Evolutionary conservation across 768 basidiomycete species (phyloP).

Genomic region (Agaricus subrufescens): DNA sequence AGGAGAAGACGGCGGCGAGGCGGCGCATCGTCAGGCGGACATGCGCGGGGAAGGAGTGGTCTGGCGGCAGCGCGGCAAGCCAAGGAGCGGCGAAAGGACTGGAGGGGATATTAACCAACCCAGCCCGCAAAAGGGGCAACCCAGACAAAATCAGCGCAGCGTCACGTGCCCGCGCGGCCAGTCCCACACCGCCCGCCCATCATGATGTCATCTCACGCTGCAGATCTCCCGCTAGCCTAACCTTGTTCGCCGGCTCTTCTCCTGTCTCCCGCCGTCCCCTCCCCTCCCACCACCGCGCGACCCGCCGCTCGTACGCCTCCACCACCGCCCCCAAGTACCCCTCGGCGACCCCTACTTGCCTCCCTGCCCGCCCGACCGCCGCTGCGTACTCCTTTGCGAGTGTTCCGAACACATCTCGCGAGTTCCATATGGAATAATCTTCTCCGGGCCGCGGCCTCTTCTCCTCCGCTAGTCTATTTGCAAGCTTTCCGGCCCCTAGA

Average conservation of each 20-base stretch:
- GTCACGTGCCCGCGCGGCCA: neutral
- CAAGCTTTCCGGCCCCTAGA: neutral
- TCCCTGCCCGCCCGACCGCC: slow-evolving; percentile 48
- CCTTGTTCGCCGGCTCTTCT: neutral
- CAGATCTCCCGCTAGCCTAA: neutral
- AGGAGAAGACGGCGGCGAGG: slow-evolving; percentile 53
- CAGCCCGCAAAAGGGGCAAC: neutral
- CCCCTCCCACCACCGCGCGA: slow-evolving; percentile 45
- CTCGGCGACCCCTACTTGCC: slow-evolving; percentile 49
- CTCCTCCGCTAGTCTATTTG: slow-evolving; percentile 8
- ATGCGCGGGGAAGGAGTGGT: neutral
- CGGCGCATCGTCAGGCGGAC: slow-evolving; percentile 47
- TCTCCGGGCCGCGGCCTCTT: slow-evolving; percentile 47
- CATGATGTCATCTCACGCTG: neutral
- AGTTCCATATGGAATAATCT: slow-evolving; percentile 57
- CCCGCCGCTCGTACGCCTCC: slow-evolving; percentile 61
- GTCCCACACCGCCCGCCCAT: neutral
- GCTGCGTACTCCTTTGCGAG: slow-evolving; percentile 44
- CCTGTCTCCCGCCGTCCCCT: slow-evolving; percentile 13
- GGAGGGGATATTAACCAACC: neutral
- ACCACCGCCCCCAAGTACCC: slow-evolving; percentile 52
- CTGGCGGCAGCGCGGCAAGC: neutral
- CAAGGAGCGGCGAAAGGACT: neutral
- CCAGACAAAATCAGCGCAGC: neutral
- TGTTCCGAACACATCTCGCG: slow-evolving; percentile 62